Evolutionary conservation across 352 stramenopile genomes (phyloP), one percentile per base, ranked within the genome.

Genomic region (Blastocystis sp.): DNA sequence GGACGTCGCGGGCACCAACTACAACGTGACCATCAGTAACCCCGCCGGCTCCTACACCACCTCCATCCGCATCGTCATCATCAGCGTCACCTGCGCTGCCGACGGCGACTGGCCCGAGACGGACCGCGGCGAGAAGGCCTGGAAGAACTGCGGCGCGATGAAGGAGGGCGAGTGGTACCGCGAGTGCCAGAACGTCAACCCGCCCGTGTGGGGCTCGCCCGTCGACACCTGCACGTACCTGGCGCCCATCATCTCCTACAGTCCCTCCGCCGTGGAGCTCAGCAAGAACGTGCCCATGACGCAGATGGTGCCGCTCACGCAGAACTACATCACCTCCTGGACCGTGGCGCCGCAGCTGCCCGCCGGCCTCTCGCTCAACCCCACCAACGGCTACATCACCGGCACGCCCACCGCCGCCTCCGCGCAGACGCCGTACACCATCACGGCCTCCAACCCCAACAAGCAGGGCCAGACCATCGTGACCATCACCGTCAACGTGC

Each of bases 1-100:
- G 64, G 61, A 76, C 40, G 7, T 69, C 34, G 11, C 42, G 3
- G 68, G 64, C 57, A 79, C 78, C 9, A 28, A 40, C 14, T 88
- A 88, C 38, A 76, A 60, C 3, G 66, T 88, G 48, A 88, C 78
- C 42, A 61, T 79, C 43, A 77, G 14, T 17, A 88, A 88, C 45
- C 3, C 61, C 17, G 68, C 64, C 21, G 68, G 64, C 52, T 65
- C 45, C 48, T 62, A 69, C 68, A 76, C 78, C 1, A 88, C 78
- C 21, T 28, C 24, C 24, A 43, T 88, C 28, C 63, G 28, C 52
- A 88, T 88, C 38, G 34, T 40, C 21, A 79, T 88, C 68, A 88
- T 71, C 52, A 70, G 43, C 59, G 61, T 68, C 21, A 77, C 63
- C 6, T 88, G 78, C 42, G 38, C 78, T 24, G 78, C 62, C 42